Evolutionary conservation across 2,329 filamentous ascomycete species (phyloP).

Genomic region (Hymenoscyphus linearis): DNA sequence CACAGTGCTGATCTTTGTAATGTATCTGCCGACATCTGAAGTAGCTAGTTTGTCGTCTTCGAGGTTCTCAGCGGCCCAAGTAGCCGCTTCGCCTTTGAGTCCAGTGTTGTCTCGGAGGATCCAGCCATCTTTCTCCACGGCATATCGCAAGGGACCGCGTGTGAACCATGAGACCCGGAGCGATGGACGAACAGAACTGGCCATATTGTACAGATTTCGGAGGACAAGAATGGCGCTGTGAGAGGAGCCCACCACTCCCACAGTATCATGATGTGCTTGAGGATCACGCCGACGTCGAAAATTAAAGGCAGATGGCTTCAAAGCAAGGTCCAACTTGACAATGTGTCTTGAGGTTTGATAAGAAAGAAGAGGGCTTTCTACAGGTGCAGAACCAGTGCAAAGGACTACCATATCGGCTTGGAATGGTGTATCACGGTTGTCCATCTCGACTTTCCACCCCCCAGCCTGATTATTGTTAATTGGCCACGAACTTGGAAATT

Average conservation of each 20-base stretch:
- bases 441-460: conserved; percentile 35
- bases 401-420: conserved; percentile 40
- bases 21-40: conserved; percentile 25
- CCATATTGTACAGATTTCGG: conserved; percentile 53
- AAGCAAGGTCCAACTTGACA: conserved; percentile 49
- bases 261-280: conserved; percentile 38
- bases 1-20: conserved; percentile 25
- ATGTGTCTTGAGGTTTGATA: conserved; percentile 31
- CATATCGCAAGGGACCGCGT: conserved; percentile 55
- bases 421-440: neutral
- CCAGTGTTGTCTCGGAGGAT: conserved; percentile 61
- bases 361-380: conserved; percentile 38
- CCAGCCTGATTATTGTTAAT: conserved; percentile 14
- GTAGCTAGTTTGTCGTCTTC: conserved; percentile 44
- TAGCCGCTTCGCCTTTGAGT: conserved; percentile 55
- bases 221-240: conserved; percentile 60
- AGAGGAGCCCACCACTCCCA: conserved; percentile 58
- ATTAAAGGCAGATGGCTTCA: conserved; percentile 47
- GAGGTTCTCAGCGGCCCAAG: conserved; percentile 53
- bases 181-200: conserved; percentile 39
- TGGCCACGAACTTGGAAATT: neutral
- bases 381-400: conserved; percentile 51
- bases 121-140: conserved; percentile 57
- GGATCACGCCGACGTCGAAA: conserved; percentile 37
- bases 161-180: conserved; percentile 58